Evolutionary conservation across 495 filamentous ascomycete genomes (phyloP).

Genomic region (Penicillium coprophilum): DNA sequence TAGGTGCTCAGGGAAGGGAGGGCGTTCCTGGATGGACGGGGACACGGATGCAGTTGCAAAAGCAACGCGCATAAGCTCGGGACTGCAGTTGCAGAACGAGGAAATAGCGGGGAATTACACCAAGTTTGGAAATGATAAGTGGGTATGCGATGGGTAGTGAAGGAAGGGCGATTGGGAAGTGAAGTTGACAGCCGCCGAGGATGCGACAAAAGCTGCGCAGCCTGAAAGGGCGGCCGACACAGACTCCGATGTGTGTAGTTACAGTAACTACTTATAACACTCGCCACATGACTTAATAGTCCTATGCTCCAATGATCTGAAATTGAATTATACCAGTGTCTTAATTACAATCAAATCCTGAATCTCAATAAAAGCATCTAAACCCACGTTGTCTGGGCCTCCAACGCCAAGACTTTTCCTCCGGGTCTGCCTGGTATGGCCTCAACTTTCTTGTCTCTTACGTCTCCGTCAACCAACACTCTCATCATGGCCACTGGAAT

Average conservation of each 20-base stretch:
- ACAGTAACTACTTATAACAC: too few species aligned
- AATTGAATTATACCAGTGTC: not conserved
- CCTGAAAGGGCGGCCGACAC: constrained; percentile 22
- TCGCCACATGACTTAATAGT: not conserved
- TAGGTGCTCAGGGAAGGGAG: not conserved
- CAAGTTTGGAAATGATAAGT: not conserved
- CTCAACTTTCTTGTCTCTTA: constrained; percentile 12
- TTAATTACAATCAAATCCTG: not conserved
- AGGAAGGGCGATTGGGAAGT: not conserved
- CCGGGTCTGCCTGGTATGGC: constrained; percentile 10
- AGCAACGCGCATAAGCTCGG: constrained; percentile 14
- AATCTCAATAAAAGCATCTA: not conserved
- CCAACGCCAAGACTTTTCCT: constrained; percentile 28
- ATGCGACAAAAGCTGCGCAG: constrained; percentile 13
- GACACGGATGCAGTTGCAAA: constrained; percentile 14
- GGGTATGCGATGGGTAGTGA: not conserved
- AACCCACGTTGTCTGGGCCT: constrained; percentile 9
- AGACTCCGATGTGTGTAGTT: constrained; percentile 16
- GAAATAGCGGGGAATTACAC: not conserved
- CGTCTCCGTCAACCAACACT: constrained; percentile 6
- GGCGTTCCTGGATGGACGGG: not conserved
- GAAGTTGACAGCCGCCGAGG: constrained; percentile 1
- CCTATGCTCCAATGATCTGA: not conserved
- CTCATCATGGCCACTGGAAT: constrained; percentile 45
- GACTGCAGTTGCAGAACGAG: not conserved